Conservation (phyloP, 1,139 yeast species). For the Blastobotrys arbuscula region DNA sequence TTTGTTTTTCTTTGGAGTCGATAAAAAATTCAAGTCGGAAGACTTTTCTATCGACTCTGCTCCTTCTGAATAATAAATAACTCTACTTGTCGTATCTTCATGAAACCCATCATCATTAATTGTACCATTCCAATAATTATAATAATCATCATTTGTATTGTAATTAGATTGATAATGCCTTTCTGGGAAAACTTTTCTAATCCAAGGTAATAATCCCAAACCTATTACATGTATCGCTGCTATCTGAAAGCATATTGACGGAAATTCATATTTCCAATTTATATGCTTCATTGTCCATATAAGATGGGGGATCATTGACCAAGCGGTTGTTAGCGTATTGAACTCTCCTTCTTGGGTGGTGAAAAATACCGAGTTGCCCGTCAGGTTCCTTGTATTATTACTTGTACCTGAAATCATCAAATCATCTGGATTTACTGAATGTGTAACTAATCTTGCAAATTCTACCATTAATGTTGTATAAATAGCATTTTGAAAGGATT, state of each 20-base stretch:
- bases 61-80: slow-evolving; percentile 9
- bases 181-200: slow-evolving; percentile 27
- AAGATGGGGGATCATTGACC: slow-evolving; percentile 22
- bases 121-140: background rate
- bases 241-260: slow-evolving; percentile 25
- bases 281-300: slow-evolving; percentile 24
- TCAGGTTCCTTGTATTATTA: background rate
- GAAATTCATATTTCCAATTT: slow-evolving; percentile 30
- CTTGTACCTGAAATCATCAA: background rate
- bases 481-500: slow-evolving; percentile 30
- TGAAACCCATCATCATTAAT: slow-evolving; percentile 1
- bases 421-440: background rate
- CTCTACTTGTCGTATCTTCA: background rate
- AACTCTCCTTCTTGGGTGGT: slow-evolving; percentile 13
- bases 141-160: background rate
- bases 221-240: slow-evolving; percentile 31
- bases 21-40: slow-evolving; percentile 10
- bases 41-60: slow-evolving; percentile 9
- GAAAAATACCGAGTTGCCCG: background rate
- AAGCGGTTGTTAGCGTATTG: slow-evolving; percentile 25
- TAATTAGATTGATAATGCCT: slow-evolving; percentile 3
- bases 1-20: slow-evolving; percentile 22
- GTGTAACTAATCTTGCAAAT: slow-evolving; percentile 1
- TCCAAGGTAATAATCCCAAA: slow-evolving; percentile 26
- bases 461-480: slow-evolving; percentile 28